phyloP scores from a whole-genome alignment of 2,329 filamentous ascomycete genomes.

The Alternaria rosae region DNA sequence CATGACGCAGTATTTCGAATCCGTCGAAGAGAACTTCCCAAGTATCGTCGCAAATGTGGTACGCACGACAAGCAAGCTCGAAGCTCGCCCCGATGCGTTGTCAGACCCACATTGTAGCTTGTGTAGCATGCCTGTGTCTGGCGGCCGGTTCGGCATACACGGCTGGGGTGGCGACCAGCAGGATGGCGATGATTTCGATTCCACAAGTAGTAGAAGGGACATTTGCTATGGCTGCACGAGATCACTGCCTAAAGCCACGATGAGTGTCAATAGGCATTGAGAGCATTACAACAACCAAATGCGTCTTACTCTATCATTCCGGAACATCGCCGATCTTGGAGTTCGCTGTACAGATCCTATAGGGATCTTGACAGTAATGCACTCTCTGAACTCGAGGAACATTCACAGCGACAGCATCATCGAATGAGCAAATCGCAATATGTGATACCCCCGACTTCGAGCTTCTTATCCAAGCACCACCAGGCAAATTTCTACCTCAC shows the following conservation, averaged over 20 bases:
- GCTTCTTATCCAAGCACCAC: slow-evolving; percentile 45
- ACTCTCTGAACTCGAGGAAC: slow-evolving; percentile 38
- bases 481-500: slow-evolving; percentile 55
- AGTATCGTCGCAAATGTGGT: slow-evolving; percentile 96
- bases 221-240: slow-evolving; percentile 80
- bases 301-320: background rate
- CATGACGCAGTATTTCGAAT: slow-evolving; percentile 86
- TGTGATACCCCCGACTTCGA: slow-evolving; percentile 42
- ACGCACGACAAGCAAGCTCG: slow-evolving; percentile 84
- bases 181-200: slow-evolving; percentile 32
- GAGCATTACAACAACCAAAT: background rate
- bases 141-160: slow-evolving; percentile 69
- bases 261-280: slow-evolving; percentile 6
- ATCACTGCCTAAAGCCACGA: slow-evolving; percentile 51
- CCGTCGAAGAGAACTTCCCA: slow-evolving; percentile 84
- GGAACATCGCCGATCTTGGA: background rate
- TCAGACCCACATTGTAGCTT: slow-evolving; percentile 63
- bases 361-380: slow-evolving; percentile 2
- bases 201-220: slow-evolving; percentile 24
- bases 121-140: slow-evolving; percentile 73
- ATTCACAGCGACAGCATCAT: slow-evolving; percentile 21
- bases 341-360: background rate
- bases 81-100: slow-evolving; percentile 52
- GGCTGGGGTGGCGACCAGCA: slow-evolving; percentile 66
- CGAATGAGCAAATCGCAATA: slow-evolving; percentile 39